phyloP scores from a whole-genome alignment of 2,329 filamentous ascomycete genomes.

The Thermoascus crustaceus region DNA sequence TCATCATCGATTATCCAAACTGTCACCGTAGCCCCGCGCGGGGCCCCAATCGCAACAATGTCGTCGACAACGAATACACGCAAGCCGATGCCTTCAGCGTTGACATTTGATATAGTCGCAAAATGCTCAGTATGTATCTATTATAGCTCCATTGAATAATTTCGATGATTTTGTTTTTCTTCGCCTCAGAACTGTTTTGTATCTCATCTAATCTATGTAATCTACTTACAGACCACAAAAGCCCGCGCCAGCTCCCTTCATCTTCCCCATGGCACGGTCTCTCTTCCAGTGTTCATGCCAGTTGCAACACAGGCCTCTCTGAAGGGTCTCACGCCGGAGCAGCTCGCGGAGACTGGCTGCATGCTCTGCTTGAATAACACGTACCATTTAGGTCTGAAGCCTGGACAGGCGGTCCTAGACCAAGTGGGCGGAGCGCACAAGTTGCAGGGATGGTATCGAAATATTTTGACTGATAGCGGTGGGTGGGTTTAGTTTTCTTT shows the following conservation, averaged over 20 bases:
- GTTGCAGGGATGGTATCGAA: constrained; percentile 89
- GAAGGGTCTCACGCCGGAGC: constrained; percentile 87
- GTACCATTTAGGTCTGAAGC: constrained; percentile 91
- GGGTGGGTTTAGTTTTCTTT: constrained; percentile 29
- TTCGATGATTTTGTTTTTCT: constrained; percentile 5
- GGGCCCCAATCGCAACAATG: constrained; percentile 18
- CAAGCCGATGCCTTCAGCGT: constrained; percentile 47
- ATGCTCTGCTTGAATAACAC: constrained; percentile 95
- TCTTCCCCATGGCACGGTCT: constrained; percentile 84
- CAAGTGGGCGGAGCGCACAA: constrained; percentile 86
- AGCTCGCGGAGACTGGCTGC: constrained; percentile 82
- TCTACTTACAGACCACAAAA: constrained; percentile 72
- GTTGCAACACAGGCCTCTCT: constrained; percentile 94
- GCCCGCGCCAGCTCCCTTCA: constrained; percentile 81
- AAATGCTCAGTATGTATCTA: constrained; percentile 63
- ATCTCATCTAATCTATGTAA: constrained; percentile 6
- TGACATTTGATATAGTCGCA: constrained; percentile 70
- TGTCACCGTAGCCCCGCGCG: constrained; percentile 7
- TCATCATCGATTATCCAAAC: too few relatives aligned
- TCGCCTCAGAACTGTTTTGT: constrained; percentile 4
- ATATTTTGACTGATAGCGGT: constrained; percentile 70
- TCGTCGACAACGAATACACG: constrained; percentile 20
- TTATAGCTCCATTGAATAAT: neutral
- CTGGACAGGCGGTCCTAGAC: constrained; percentile 82
- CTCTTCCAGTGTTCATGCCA: constrained; percentile 94